phyloP scores from a whole-genome alignment of 768 basidiomycete species.

The Mycena albidolilacea region DNA sequence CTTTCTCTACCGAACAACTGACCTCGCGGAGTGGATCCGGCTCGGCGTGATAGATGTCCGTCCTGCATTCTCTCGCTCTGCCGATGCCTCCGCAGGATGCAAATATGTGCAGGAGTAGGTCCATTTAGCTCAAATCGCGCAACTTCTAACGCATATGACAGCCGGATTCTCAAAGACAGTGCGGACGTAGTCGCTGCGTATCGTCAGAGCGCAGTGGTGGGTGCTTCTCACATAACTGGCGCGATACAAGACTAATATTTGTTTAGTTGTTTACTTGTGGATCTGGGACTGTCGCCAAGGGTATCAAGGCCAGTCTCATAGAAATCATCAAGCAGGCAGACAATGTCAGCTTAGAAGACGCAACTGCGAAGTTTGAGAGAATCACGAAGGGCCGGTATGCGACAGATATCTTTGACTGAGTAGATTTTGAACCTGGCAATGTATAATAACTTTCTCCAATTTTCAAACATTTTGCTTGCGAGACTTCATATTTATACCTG shows the following conservation, averaged over 20 bases:
- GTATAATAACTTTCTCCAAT: no score
- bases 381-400: conserved; percentile 58
- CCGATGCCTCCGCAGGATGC: background rate
- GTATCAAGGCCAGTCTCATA: conserved; percentile 53
- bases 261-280: conserved; percentile 61
- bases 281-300: conserved; percentile 53
- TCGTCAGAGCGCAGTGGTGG: conserved; percentile 52
- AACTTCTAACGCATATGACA: background rate
- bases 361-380: conserved; percentile 49
- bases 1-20: conserved; percentile 58
- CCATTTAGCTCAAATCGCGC: background rate
- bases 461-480: no score
- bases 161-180: conserved; percentile 41
- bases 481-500: no score
- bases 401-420: conserved; percentile 62
- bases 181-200: conserved; percentile 49
- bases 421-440: no score
- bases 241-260: background rate
- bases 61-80: conserved; percentile 8
- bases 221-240: background rate
- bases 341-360: conserved; percentile 44
- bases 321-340: conserved; percentile 51
- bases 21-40: conserved; percentile 59
- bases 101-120: conserved; percentile 26
- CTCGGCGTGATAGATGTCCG: conserved; percentile 52